phyloP scores from a whole-genome alignment of 2,329 filamentous ascomycete species.

The Venturia nashicola region DNA sequence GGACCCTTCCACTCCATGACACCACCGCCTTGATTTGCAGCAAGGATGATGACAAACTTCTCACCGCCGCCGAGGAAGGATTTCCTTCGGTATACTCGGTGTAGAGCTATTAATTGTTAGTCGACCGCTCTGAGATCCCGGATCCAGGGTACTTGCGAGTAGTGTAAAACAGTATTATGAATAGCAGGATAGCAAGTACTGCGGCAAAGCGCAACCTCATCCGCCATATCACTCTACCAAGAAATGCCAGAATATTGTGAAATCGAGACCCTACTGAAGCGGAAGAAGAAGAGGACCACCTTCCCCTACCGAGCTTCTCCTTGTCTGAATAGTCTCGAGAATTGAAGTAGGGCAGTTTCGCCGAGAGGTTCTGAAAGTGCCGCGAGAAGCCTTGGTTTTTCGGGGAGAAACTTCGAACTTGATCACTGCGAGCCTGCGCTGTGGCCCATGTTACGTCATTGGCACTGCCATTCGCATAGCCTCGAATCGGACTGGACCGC shows the following conservation, averaged over 20 bases:
- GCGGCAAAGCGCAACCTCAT: constrained; percentile 52
- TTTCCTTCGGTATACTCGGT: constrained; percentile 55
- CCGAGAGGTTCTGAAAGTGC: constrained; percentile 70
- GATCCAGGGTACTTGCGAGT: constrained; percentile 49
- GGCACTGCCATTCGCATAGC: constrained; percentile 38
- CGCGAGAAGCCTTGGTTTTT: constrained; percentile 71
- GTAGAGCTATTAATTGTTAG: constrained; percentile 33
- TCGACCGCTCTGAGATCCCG: background rate
- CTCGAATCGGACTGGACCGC: constrained; percentile 50
- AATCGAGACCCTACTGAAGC: background rate
- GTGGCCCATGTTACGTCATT: constrained; percentile 66
- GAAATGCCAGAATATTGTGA: constrained; percentile 21
- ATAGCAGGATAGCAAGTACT: constrained; percentile 45
- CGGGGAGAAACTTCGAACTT: constrained; percentile 61
- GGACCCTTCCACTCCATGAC: constrained; percentile 99
- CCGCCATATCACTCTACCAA: constrained; percentile 47
- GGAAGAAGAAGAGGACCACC: constrained; percentile 29
- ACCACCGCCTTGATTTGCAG: constrained; percentile 86
- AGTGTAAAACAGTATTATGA: constrained; percentile 55
- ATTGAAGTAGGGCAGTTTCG: constrained; percentile 63
- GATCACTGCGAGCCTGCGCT: constrained; percentile 63
- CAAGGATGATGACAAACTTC: constrained; percentile 87
- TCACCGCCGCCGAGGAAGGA: constrained; percentile 67
- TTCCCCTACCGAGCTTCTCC: constrained; percentile 57
- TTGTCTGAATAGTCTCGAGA: constrained; percentile 56